Evolutionary conservation across 768 basidiomycete genomes (phyloP), one percentile per base, ranked within the genome.

Genomic region (Macrolepiota fuliginosa): DNA sequence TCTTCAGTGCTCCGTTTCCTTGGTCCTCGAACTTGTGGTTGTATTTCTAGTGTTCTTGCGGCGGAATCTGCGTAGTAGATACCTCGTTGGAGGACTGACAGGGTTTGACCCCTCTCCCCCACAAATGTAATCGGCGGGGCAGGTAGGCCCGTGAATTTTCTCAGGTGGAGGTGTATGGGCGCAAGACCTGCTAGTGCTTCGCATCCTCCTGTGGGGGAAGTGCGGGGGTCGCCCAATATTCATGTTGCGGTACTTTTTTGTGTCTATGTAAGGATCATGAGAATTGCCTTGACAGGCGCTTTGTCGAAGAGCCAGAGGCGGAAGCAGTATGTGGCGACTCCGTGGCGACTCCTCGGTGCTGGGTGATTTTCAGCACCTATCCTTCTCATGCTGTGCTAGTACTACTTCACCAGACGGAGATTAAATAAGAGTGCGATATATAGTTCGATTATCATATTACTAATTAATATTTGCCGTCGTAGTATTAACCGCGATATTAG

Each of bases 121-220:
- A 65, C 58, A 0, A 76, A 75, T 57, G 74, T 69, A 2, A 71
- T 74, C 15, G 73, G 74, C 0, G 74, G 72, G n/a, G 70, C 68
- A 58, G 75, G 79, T 78, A 39, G 50, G 72, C 59, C 7, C 13
- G n/a, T 1, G 15, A 40, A 17, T 4, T 40, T 4, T 40, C 39
- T 15, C 39, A 40, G 13, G 39, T 12, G 11, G 39, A 32, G 29
- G 1, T 11, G 46, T 12, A n/a, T n/a, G n/a, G n/a, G n/a, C n/a
- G n/a, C n/a, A n/a, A n/a, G n/a, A n/a, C n/a, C n/a, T n/a, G n/a
- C n/a, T n/a, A n/a, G n/a, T n/a, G n/a, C n/a, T n/a, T n/a, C n/a
- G n/a, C n/a, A n/a, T n/a, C n/a, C n/a, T n/a, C n/a, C n/a, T n/a
- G n/a, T n/a, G n/a, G n/a, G n/a, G n/a, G n/a, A n/a, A n/a, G n/a